Conservation (phyloP, 225 moss, liverwort and hornwort species). For the Bryoerythrophyllum caledonicum region DNA sequence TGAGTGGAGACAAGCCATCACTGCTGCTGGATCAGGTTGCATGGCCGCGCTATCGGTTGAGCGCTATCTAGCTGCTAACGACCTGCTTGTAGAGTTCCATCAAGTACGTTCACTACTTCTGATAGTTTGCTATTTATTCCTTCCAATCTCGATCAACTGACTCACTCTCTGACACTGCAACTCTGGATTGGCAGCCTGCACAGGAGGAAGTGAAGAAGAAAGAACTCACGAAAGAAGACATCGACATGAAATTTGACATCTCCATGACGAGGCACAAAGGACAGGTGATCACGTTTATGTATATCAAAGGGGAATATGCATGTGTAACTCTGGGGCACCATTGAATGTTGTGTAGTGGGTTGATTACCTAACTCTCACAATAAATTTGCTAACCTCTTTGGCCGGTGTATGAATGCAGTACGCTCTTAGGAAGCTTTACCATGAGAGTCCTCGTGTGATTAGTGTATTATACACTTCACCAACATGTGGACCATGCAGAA, state of each 20-base stretch:
- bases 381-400: not conserved
- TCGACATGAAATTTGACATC: conserved; percentile 84
- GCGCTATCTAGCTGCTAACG: conserved; percentile 75
- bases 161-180: conserved; percentile 1
- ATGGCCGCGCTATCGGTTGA: conserved; percentile 97
- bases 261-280: conserved; percentile 92
- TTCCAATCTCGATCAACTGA: not conserved
- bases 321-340: not conserved
- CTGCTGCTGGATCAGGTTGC: conserved; percentile 96
- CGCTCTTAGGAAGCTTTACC: conserved; percentile 91
- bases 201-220: conserved; percentile 79
- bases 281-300: conserved; percentile 51
- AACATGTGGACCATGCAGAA: conserved; percentile 94
- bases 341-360: not conserved
- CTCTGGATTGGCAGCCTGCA: conserved; percentile 48
- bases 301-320: not conserved
- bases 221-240: conserved; percentile 81
- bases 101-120: conserved; percentile 51
- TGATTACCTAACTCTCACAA: not conserved
- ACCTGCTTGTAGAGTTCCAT: conserved; percentile 97
- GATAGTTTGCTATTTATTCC: not conserved
- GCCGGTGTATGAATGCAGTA: conserved; percentile 52
- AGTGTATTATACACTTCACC: conserved; percentile 93
- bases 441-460: conserved; percentile 94
- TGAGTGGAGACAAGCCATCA: conserved; percentile 97